Evolutionary conservation across 2,329 filamentous ascomycete species (phyloP).

Genomic region (Colletotrichum sp.): DNA sequence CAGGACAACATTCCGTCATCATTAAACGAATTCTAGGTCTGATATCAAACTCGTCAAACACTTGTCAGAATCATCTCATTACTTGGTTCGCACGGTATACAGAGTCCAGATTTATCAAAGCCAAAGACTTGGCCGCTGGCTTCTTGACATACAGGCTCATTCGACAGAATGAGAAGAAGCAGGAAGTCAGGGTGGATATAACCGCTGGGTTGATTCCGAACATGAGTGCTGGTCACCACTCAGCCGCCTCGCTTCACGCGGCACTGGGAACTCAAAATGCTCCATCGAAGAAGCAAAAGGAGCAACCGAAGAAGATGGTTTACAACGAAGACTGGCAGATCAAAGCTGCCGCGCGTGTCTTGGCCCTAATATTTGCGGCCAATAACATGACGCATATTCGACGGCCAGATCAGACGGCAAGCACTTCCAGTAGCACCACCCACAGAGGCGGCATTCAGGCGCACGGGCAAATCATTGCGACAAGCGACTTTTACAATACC

Average conservation of each 20-base stretch:
- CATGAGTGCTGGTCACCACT: constrained; percentile 64
- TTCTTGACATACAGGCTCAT: constrained; percentile 84
- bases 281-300: constrained; percentile 57
- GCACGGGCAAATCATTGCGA: constrained; percentile 73
- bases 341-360: constrained; percentile 77
- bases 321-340: constrained; percentile 92
- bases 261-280: constrained; percentile 65
- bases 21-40: constrained; percentile 85
- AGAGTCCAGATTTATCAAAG: constrained; percentile 67
- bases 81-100: constrained; percentile 79
- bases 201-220: constrained; percentile 74
- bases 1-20: constrained; percentile 79
- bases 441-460: constrained; percentile 45
- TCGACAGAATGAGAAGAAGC: constrained; percentile 71
- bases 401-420: constrained; percentile 29
- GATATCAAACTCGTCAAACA: constrained; percentile 73
- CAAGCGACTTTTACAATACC: constrained; percentile 87
- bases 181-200: constrained; percentile 62
- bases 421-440: constrained; percentile 24
- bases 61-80: constrained; percentile 78
- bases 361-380: constrained; percentile 81
- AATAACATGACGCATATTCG: constrained; percentile 63
- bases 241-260: constrained; percentile 75
- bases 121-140: constrained; percentile 77
- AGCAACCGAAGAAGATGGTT: constrained; percentile 58